Conservation (phyloP, 208 protist genomes). For the Acanthamoeba culbertsoni region DNA sequence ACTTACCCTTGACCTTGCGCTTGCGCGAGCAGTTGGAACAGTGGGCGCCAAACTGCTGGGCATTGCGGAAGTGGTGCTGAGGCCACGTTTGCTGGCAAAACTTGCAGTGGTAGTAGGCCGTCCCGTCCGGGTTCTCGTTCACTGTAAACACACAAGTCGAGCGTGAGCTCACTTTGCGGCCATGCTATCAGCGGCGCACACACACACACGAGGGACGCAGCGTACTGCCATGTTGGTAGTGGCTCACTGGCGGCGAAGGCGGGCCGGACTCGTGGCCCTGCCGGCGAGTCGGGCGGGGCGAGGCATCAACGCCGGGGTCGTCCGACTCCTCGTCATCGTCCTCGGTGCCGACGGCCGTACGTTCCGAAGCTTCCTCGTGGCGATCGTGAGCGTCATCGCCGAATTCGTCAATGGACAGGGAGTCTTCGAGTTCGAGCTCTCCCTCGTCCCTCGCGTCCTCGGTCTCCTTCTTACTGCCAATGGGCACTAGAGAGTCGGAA, state of each 20-base stretch:
- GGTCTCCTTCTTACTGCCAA: neutral
- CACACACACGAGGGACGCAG: neutral
- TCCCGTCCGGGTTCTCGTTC: conserved; percentile 29
- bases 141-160: neutral
- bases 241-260: neutral
- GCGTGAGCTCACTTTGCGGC: no score
- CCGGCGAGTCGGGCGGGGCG: neutral
- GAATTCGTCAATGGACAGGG: neutral
- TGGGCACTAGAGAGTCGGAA: neutral
- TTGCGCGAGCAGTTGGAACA: conserved; percentile 77
- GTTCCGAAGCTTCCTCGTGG: neutral
- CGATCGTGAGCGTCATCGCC: neutral
- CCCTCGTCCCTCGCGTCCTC: neutral
- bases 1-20: conserved; percentile 65
- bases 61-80: conserved; percentile 68
- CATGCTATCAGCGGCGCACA: neutral
- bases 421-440: neutral
- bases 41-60: conserved; percentile 77
- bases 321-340: neutral
- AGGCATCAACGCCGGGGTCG: neutral
- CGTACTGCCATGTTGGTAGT: conserved; percentile 17
- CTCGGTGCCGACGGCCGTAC: neutral
- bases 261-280: conserved; percentile 9
- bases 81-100: conserved; percentile 74
- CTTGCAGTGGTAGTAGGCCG: conserved; percentile 67